Evolutionary conservation across 139 green algal genomes (phyloP).

Genomic region (Prasinococcaceae sp.): DNA sequence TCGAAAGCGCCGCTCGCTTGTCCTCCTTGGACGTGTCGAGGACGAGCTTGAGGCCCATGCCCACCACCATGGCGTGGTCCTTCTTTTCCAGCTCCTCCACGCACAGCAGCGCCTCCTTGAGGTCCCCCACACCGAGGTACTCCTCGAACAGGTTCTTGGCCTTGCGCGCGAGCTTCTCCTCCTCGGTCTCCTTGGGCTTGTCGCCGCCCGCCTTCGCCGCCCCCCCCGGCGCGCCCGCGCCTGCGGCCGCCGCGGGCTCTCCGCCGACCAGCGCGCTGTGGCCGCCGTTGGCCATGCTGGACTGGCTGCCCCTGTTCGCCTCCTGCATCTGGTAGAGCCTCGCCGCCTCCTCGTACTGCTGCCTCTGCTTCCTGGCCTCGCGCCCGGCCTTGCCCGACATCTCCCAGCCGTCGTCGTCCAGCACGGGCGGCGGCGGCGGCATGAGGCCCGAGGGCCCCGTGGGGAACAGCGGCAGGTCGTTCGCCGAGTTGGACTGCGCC

Average conservation of each 20-base stretch:
- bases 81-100: constrained; percentile 12
- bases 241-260: not conserved
- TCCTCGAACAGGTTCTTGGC: constrained; percentile 20
- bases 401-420: too few species aligned
- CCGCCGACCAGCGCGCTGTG: not conserved
- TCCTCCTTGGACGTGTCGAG: too few species aligned
- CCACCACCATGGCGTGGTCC: not conserved
- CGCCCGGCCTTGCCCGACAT: constrained; percentile 1
- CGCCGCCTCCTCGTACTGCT: not conserved
- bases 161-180: constrained; percentile 18
- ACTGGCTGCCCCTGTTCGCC: not conserved
- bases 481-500: too few species aligned
- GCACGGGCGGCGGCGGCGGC: too few species aligned
- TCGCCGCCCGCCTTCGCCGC: not conserved
- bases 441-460: too few species aligned
- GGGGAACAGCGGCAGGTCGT: too few species aligned
- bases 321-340: not conserved
- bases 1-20: too few species aligned
- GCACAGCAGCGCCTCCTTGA: constrained; percentile 24
- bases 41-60: too few species aligned
- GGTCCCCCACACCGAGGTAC: constrained; percentile 13
- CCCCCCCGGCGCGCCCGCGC: not conserved
- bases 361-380: constrained; percentile 9
- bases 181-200: not conserved
- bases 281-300: not conserved